Percentiles rank a stretch among this genome's conserved stretches.
These are phyloP conservation scores for Pleurotus salmoneostramineus DNA, from an alignment of 768 basidiomycete species.

Conservation along the genomic window DNA sequence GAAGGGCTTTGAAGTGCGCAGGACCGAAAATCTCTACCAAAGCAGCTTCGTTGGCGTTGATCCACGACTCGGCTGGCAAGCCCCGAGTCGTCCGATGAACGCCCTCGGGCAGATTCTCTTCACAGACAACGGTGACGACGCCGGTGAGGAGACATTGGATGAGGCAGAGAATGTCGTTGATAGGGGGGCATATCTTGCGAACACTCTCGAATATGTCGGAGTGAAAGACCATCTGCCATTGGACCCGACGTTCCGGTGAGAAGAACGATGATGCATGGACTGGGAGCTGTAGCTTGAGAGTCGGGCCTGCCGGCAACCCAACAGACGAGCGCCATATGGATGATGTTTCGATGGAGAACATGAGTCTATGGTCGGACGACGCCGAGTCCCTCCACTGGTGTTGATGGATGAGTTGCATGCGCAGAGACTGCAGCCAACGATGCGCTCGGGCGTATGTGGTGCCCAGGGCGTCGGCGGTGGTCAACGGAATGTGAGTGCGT, in stretches of 20 bases:
- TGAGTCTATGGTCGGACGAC: slow-evolving; percentile 62
- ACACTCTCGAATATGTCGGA: slow-evolving; percentile 71
- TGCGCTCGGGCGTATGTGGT: slow-evolving; percentile 79
- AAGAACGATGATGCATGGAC: slow-evolving; percentile 82
- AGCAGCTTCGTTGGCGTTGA: slow-evolving; percentile 61
- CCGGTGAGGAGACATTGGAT: slow-evolving; percentile 73
- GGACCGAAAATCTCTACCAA: slow-evolving; percentile 74
- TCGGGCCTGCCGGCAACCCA: slow-evolving; percentile 74
- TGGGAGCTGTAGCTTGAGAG: slow-evolving; percentile 69
- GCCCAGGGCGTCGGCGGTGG: slow-evolving; percentile 78
- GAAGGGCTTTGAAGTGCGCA: slow-evolving; percentile 66
- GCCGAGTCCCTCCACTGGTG: slow-evolving; percentile 67
- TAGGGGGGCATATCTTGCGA: slow-evolving; percentile 62
- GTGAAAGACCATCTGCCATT: slow-evolving; percentile 91
- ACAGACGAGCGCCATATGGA: slow-evolving; percentile 75
- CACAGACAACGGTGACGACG: slow-evolving; percentile 66
- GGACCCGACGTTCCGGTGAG: slow-evolving; percentile 76
- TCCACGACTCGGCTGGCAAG: slow-evolving; percentile 74
- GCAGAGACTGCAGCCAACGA: slow-evolving; percentile 66
- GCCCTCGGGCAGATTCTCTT: slow-evolving; percentile 70
- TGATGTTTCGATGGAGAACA: slow-evolving; percentile 75
- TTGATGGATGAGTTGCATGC: slow-evolving; percentile 58
- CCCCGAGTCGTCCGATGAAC: slow-evolving; percentile 73
- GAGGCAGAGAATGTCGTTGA: slow-evolving; percentile 66
- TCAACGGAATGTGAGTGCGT: slow-evolving; percentile 76